Evolutionary conservation across 1,284 basidiomycete species (phyloP), one percentile per base, ranked within the genome.

Genomic region (Boletus semigastroideus): DNA sequence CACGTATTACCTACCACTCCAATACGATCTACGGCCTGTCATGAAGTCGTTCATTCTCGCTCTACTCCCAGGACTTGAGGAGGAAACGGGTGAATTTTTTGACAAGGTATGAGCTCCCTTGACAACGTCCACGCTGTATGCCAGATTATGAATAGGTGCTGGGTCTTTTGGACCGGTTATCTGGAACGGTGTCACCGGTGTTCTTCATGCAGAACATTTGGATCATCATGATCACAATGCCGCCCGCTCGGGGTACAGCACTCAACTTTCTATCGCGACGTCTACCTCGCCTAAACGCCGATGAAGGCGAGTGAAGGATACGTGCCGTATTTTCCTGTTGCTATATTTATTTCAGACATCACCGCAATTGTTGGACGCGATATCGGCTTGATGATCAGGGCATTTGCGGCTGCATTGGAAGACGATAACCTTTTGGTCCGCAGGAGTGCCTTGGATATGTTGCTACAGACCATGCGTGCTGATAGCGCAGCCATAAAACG

Each of bases 121-220:
- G 31, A 33, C 53, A 4, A 8, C 16, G 16, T 12, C n/a, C 9
- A 45, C 40, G 46, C 34, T 46, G 30, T 53, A 25, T 47, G 49
- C 46, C 55, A 38, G 39, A 67, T 50, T 47, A 50, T 49, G 51
- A 57, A 17, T 56, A 94, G 89, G 92, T 95, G n/a, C 68, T 98
- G 27, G 75, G 75, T 27, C 72, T 99, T 7, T 76, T 99, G 45
- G 93, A 94, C 69, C 78, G 82, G 25, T 72, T 99, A 1, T 92
- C 93, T 4, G 83, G 84, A 31, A 87, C 92, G 0, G 87, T 96
- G 16, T 86, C 90, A 4, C 82, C 82, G 1, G 80, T 88, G 0
- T 98, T 96, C 75, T 98, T 98, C 76, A 82, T 97, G 60, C 94
- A 98, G 69, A 98, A 93, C 60, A 77, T 98, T 37, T 98, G 95